phyloP scores from a whole-genome alignment of 2,329 filamentous ascomycete species.

The Chaetomium sp. region DNA sequence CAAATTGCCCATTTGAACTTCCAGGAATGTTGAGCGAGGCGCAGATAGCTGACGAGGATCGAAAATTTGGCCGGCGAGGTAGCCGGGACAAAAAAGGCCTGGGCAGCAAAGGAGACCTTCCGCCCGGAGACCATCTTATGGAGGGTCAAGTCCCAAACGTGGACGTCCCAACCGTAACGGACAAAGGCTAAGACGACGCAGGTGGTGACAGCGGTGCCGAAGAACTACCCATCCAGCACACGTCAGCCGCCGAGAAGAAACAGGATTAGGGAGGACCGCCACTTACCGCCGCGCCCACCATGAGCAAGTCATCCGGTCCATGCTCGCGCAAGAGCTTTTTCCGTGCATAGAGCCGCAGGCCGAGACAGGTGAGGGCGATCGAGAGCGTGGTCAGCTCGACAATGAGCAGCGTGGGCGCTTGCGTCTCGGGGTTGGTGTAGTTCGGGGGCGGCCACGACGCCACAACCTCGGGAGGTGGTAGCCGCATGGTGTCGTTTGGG shows the following conservation, averaged over 20 bases:
- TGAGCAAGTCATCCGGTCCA: slow-evolving; percentile 47
- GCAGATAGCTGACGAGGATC: slow-evolving; percentile 46
- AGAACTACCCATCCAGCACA: slow-evolving; percentile 35
- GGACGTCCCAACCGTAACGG: slow-evolving; percentile 44
- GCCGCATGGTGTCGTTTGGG: slow-evolving; percentile 37
- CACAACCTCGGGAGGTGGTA: slow-evolving; percentile 42
- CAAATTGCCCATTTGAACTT: slow-evolving; percentile 42
- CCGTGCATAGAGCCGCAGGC: slow-evolving; percentile 45
- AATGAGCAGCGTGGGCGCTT: slow-evolving; percentile 44
- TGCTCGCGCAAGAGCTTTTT: slow-evolving; percentile 40
- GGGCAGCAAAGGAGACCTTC: slow-evolving; percentile 45
- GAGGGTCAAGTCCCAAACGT: slow-evolving; percentile 43
- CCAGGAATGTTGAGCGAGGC: slow-evolving; percentile 42
- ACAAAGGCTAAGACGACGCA: slow-evolving; percentile 43
- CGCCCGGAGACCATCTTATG: slow-evolving; percentile 38
- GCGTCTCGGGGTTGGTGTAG: slow-evolving; percentile 42
- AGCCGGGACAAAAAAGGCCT: slow-evolving; percentile 45
- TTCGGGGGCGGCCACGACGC: slow-evolving; percentile 45
- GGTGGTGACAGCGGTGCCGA: slow-evolving; percentile 40
- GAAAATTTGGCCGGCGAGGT: slow-evolving; percentile 45
- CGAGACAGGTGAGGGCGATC: slow-evolving; percentile 41
- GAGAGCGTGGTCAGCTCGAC: slow-evolving; percentile 43
- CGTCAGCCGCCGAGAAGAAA: background rate
- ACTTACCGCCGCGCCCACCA: slow-evolving; percentile 44
- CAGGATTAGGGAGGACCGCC: background rate